A percentile compares a stretch with the other conserved stretches of the same genome.
Conservation (phyloP, 106 monocot species). For the Narthecium ossifragum region DNA sequence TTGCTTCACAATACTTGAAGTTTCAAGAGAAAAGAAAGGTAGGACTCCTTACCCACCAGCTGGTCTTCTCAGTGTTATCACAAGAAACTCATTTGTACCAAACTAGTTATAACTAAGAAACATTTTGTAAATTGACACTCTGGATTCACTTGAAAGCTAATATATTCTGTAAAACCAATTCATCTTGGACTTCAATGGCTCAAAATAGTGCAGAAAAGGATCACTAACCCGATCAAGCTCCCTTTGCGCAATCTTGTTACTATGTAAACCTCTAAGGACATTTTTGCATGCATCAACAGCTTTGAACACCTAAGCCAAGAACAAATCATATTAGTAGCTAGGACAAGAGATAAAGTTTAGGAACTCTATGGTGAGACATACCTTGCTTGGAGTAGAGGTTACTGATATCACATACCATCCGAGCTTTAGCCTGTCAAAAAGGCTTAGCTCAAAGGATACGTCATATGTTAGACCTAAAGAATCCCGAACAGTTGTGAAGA, state of each 20-base stretch:
- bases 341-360: too few relatives aligned
- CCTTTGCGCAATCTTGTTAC: slow-evolving; percentile 66
- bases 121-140: too few relatives aligned
- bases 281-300: slow-evolving; percentile 99
- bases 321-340: background rate
- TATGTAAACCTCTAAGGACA: slow-evolving; percentile 86
- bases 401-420: slow-evolving; percentile 99
- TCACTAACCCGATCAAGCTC: slow-evolving; percentile 82
- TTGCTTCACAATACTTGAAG: too few relatives aligned
- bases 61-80: too few relatives aligned
- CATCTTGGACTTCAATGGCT: background rate
- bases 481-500: slow-evolving; percentile 97
- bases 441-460: slow-evolving; percentile 96
- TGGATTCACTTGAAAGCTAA: too few relatives aligned
- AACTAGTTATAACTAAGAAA: too few relatives aligned
- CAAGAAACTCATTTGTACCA: too few relatives aligned
- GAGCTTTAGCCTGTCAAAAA: slow-evolving; percentile 80
- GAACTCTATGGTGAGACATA: too few relatives aligned
- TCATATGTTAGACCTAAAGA: slow-evolving; percentile 95
- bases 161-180: too few relatives aligned
- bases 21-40: too few relatives aligned
- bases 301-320: slow-evolving; percentile 56
- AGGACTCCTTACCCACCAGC: too few relatives aligned
- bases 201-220: background rate
- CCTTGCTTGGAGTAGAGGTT: slow-evolving; percentile 95